Base-by-base conservation (phyloP, 768 basidiomycete species). In the Termitomyces titanicus region DNA sequence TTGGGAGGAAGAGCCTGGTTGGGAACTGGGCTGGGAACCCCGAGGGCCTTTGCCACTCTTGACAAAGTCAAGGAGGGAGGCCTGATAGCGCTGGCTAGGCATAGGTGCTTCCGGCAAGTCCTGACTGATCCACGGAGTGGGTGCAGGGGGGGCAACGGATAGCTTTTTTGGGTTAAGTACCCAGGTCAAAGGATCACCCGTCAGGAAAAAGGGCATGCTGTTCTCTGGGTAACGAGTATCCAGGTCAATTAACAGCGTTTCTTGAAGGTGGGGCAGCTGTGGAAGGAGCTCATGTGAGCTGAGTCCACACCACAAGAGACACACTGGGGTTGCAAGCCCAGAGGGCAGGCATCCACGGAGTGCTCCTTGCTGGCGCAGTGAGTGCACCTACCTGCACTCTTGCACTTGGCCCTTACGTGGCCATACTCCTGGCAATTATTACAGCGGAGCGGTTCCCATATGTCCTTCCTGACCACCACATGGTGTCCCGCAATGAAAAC, bases 121-220 rank as follows among this genome's bases (percentile, higher is more conserved):
- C n/a, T n/a, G n/a, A n/a, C n/a, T n/a, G 9, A 29, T 9, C 29
- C 29, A 29, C 9, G 34, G 49, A 48, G 24, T 17, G 49, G 49
- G 45, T 34, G 48, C 39, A 1, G 20, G 55, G 54, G 24, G 47
- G 3, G 24, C 11, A 20, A 20, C 9, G 2, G 44, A 53, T 20
- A 47, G 56, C 18, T 53, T 57, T 24, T 35, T 18, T 10, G 33
- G 50, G 50, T 35, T 8, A 35, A 27, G 15, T 5, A 40, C 24
- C 56, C 56, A 57, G 24, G 56, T 57, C 35, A 38, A 47, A 15
- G 46, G 18, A 8, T 57, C 51, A 0, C 37, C 38, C 1, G 48
- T 58, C 17, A 53, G 53, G 57, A 54, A 58, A 34, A 29, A 54
- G 37, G 53, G 57, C 47, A 58, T 50, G 15, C 5, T 25, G 49